Evolutionary conservation across 352 stramenopile genomes (phyloP).

Genomic region (Globisporangium uncinulatum): DNA sequence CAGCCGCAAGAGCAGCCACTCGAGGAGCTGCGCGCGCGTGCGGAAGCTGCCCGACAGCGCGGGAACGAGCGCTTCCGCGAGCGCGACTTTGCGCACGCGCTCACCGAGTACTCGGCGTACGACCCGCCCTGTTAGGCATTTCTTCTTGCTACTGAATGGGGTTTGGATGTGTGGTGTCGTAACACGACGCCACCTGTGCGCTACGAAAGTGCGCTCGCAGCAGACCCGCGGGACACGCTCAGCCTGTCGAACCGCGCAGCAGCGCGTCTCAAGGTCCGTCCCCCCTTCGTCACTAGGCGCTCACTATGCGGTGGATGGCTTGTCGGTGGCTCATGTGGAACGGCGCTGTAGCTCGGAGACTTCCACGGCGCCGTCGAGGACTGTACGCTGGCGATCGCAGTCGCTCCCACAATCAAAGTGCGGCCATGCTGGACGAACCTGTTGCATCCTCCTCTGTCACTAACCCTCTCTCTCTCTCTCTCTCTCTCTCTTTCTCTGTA

Average conservation of each 20-base stretch:
- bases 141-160: neutral
- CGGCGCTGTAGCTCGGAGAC: slow-evolving; percentile 22
- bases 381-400: slow-evolving; percentile 36
- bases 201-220: slow-evolving; percentile 35
- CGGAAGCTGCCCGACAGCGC: slow-evolving; percentile 28
- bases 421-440: neutral
- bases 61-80: slow-evolving; percentile 53
- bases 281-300: neutral
- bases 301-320: no score
- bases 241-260: slow-evolving; percentile 66
- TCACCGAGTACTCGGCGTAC: slow-evolving; percentile 41
- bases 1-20: neutral
- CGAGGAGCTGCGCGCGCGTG: slow-evolving; percentile 4
- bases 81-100: slow-evolving; percentile 27
- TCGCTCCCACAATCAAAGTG: slow-evolving; percentile 58
- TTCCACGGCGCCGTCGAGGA: slow-evolving; percentile 38
- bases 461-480: neutral
- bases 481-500: neutral
- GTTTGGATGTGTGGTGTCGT: neutral
- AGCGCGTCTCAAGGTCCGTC: slow-evolving; percentile 48
- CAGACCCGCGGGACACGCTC: slow-evolving; percentile 30
- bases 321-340: no score
- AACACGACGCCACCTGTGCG: neutral
- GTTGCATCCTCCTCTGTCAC: no score
- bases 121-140: neutral